These are phyloP conservation scores for Excoecaria cochinchinensis DNA, from an alignment of 345 rosid genomes.

Conservation along the genomic window DNA sequence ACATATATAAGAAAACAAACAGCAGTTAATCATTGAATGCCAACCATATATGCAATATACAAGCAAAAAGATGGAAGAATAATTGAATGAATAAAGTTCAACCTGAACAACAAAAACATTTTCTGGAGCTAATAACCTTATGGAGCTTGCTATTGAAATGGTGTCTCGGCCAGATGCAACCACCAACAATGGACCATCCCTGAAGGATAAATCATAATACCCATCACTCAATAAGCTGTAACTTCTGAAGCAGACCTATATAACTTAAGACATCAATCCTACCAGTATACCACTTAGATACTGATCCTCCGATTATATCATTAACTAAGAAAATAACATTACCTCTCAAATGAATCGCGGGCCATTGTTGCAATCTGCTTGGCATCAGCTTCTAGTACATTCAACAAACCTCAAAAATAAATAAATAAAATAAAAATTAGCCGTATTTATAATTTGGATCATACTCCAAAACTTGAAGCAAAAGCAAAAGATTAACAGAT, in stretches of 20 bases:
- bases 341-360: conserved; percentile 23
- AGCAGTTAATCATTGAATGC: neutral
- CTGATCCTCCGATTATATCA: neutral
- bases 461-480: neutral
- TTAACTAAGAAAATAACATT: neutral
- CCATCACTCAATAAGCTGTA: neutral
- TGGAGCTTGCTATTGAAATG: conserved; percentile 27
- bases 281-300: neutral
- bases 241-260: neutral
- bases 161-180: conserved; percentile 35
- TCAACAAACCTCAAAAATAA: conserved; percentile 11
- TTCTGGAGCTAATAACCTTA: conserved; percentile 27
- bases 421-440: neutral
- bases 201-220: conserved; percentile 2
- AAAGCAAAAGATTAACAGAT: neutral
- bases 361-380: conserved; percentile 29
- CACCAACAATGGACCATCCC: conserved; percentile 34
- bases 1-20: neutral
- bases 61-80: neutral
- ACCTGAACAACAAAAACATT: conserved; percentile 35
- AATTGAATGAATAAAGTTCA: neutral
- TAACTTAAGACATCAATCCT: neutral
- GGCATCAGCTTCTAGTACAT: conserved; percentile 29
- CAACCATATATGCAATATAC: neutral
- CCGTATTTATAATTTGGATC: neutral